Base-by-base conservation (phyloP, 2,329 filamentous ascomycete species). In the Fusarium sp. region DNA sequence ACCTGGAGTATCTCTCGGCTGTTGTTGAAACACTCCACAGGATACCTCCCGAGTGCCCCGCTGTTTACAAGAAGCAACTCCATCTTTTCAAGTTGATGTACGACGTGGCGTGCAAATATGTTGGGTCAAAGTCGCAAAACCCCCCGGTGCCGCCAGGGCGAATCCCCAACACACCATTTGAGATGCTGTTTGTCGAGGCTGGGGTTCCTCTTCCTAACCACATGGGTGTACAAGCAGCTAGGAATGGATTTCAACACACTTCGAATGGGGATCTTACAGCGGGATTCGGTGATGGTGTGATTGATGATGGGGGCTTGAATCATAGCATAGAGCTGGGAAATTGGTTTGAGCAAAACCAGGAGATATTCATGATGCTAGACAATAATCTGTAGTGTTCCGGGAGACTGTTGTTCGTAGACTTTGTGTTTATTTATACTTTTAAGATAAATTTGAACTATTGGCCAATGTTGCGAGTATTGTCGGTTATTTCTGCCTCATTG, bases 261-360 rank as follows among this genome's bases (percentile, higher is more conserved):
- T 4, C 40, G 40, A 0, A n/a, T 28, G 26, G 4, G 4, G 10
- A 34, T 2, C 7, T 47, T 3, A 2, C 20, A 0, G 8, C 4
- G 3, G 56, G 19, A 0, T 17, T 24, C 0, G 14, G 21, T 7
- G 28, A 23, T 1, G 34, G n/a, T 17, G n/a, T 32, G 23, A 7
- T 6, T 0, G 53, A 21, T 15, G 30, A 23, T 30, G 8, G 10
- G 5, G 6, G 4, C 4, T 26, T 46, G 6, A 60, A 39, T 1
- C 40, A 46, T 21, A 36, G 42, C 2, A 61, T 61, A 40, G 58
- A 55, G 5, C 4, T 61, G 1, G 56, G 56, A 0, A 62, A 62
- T 10, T 61, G 58, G 58, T 61, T 62, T 12, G 56, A 62, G 12
- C 56, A 61, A 17, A 61, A 61, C 5, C 56, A 62, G 8, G 58